Base-by-base conservation (phyloP, 768 basidiomycete genomes). In the Termitomyces sp. region DNA sequence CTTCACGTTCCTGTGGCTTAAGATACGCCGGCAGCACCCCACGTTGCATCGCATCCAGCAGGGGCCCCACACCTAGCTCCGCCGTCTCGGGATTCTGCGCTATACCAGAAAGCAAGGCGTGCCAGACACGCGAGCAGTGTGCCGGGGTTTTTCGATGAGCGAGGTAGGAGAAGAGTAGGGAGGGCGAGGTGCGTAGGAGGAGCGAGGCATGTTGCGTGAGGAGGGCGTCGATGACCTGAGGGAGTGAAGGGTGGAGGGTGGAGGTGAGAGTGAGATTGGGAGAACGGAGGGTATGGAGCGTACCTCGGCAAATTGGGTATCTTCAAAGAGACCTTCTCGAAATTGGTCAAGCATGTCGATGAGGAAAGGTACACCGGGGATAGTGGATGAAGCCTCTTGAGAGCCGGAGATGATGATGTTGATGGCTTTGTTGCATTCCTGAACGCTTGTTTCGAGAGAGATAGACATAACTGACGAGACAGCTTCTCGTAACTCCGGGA, bases 141-240 rank as follows among this genome's bases (percentile, higher is more conserved):
- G 40, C 45, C n/a, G 76, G 67, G 10, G 69, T 61, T 20, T 75
- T 71, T 5, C 83, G 74, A 60, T 80, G 68, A 9, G 69, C 59
- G 24, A 91, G 72, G 61, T 89, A 90, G 0, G 77, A 71, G 3
- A 82, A 68, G 5, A 88, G 68, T 0, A 87, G 70, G 2, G 71
- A 50, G 0, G 81, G 78, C 1, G 78, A 78, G 1, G 69, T 59
- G 5, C 57, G 65, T 53, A 86, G 63, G 18, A 87, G 68, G 3
- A 63, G 64, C 47, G 72, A 68, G 2, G 79, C 68, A 55, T 83
- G 69, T 14, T 69, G 55, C 3, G 63, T 54, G 18, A 83, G 67
- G 6, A 83, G 68, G 3, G 62, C 63, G 60, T 89, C 86, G 12
- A 83, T 65, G 36, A 69, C 69, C 83, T 86, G 60, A 8, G 36